These are phyloP conservation scores for Euphorbia schlechtendalii DNA, from an alignment of 441 rosid genomes.

Conservation along the genomic window DNA sequence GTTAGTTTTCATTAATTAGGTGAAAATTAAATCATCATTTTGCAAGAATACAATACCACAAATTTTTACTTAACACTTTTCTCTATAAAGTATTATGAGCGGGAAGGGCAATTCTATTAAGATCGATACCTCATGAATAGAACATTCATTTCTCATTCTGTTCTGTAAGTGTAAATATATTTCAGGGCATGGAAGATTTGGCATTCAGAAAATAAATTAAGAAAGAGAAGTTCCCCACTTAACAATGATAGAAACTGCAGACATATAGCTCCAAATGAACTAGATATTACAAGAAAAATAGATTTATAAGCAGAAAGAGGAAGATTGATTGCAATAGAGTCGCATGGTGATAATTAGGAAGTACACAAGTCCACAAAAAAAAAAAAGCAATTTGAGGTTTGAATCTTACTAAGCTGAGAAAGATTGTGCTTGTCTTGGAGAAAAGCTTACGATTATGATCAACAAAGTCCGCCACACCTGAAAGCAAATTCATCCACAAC, in stretches of 20 bases:
- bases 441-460: conserved; percentile 66
- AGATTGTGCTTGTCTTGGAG: conserved; percentile 55
- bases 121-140: background rate
- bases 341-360: too few relatives aligned
- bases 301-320: background rate
- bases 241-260: background rate
- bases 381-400: conserved; percentile 13
- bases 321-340: background rate
- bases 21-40: background rate
- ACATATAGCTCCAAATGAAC: background rate
- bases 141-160: background rate
- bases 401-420: conserved; percentile 72
- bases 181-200: background rate
- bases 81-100: too few relatives aligned
- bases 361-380: too few relatives aligned
- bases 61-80: too few relatives aligned
- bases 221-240: background rate
- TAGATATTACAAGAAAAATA: background rate
- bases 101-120: too few relatives aligned
- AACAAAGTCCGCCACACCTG: conserved; percentile 66
- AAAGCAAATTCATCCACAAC: conserved; percentile 21
- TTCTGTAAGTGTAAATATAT: background rate
- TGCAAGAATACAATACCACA: too few relatives aligned
- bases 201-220: too few relatives aligned
- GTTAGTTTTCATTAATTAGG: background rate